These are phyloP conservation scores for Bathelium albidoporum DNA, from an alignment of 495 filamentous ascomycete genomes.

Conservation along the genomic window DNA sequence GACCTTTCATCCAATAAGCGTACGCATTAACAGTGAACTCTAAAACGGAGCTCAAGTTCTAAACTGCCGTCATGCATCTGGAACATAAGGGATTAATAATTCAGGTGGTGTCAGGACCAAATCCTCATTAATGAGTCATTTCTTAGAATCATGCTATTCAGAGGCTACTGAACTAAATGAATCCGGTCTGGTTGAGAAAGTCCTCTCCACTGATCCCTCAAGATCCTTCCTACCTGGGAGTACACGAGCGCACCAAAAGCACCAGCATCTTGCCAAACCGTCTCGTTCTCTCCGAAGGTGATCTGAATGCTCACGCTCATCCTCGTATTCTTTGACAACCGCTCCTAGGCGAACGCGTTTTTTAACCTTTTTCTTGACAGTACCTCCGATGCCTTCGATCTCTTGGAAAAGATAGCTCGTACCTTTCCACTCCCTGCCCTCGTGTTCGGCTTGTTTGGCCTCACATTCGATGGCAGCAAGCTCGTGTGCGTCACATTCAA, in stretches of 20 bases:
- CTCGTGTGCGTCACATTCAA: slow-evolving; percentile 65
- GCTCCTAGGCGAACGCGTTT: slow-evolving; percentile 66
- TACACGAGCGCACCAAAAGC: slow-evolving; percentile 54
- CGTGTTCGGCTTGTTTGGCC: slow-evolving; percentile 10
- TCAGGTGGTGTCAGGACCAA: neutral
- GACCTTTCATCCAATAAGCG: too few relatives aligned
- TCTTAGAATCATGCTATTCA: neutral
- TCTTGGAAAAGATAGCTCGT: slow-evolving; percentile 72
- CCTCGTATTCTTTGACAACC: slow-evolving; percentile 70
- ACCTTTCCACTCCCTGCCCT: slow-evolving; percentile 29
- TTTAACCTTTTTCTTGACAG: slow-evolving; percentile 71
- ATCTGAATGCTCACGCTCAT: slow-evolving; percentile 53
- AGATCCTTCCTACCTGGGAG: slow-evolving; percentile 40
- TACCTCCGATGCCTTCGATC: slow-evolving; percentile 76
- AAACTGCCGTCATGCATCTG: too few relatives aligned
- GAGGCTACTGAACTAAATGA: neutral
- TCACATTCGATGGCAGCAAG: slow-evolving; percentile 30
- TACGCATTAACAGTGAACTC: too few relatives aligned
- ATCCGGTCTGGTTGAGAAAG: neutral
- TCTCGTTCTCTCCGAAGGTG: slow-evolving; percentile 47
- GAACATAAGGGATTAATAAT: neutral
- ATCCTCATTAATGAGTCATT: neutral
- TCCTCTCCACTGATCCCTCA: slow-evolving; percentile 5
- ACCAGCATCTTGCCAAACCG: slow-evolving; percentile 52
- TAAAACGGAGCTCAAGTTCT: too few relatives aligned